Conservation (phyloP, 176 grass and related monocot genomes). For the Phyllostachys edulis region DNA sequence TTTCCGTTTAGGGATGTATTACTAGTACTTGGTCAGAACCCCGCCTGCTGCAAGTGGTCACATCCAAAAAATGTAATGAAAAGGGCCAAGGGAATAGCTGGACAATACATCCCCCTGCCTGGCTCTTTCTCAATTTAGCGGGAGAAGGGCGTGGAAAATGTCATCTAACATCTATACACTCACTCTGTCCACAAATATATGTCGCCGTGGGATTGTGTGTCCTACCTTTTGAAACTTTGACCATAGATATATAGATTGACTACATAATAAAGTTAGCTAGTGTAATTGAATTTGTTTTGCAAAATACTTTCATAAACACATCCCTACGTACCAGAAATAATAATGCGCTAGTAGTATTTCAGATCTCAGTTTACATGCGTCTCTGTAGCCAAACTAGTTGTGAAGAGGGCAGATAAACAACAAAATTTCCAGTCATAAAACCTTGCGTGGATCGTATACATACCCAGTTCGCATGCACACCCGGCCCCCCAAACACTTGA, state of each 20-base stretch:
- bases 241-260: neutral
- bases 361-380: neutral
- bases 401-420: neutral
- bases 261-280: neutral
- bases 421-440: neutral
- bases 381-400: neutral
- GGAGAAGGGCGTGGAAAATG: no score
- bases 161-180: no score
- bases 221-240: neutral
- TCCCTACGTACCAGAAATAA: neutral
- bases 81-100: no score
- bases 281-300: fast-evolving
- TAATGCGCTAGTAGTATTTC: neutral
- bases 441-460: neutral
- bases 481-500: neutral
- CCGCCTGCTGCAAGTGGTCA: no score
- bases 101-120: no score
- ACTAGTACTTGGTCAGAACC: no score
- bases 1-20: no score
- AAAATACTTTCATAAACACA: no score
- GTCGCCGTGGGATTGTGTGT: no score
- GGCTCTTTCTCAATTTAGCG: no score
- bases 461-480: neutral
- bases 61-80: no score
- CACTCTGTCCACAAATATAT: neutral